Percentiles rank a stretch among this genome's conserved stretches.
These are phyloP conservation scores for Pluteus cervinus DNA, from an alignment of 768 basidiomycete species.

Conservation along the genomic window DNA sequence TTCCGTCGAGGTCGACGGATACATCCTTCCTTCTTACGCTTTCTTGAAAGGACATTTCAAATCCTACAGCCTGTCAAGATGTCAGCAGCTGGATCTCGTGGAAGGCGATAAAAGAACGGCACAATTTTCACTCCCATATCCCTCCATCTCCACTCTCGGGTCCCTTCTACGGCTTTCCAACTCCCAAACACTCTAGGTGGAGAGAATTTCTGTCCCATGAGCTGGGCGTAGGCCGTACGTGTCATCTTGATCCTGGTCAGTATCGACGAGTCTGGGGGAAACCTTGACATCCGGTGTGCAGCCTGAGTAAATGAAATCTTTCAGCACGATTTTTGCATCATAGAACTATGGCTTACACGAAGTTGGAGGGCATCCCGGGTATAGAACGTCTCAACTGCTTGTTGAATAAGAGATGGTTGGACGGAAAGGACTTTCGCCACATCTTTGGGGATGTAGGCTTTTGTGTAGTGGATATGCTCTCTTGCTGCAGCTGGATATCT, in stretches of 20 bases:
- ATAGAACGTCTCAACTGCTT: conserved; percentile 89
- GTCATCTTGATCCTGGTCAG: conserved; percentile 72
- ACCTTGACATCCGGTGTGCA: conserved; percentile 85
- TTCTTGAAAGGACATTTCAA: conserved; percentile 94
- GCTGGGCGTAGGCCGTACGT: conserved; percentile 89
- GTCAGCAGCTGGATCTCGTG: conserved; percentile 5
- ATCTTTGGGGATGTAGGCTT: conserved; percentile 74
- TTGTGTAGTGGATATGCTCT: conserved; percentile 70
- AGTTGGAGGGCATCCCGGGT: conserved; percentile 89
- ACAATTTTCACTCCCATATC: conserved; percentile 95
- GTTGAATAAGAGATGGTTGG: conserved; percentile 70
- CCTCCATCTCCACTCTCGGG: conserved; percentile 67
- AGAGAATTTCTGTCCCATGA: conserved; percentile 86
- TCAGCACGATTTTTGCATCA: neutral
- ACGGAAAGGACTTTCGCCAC: conserved; percentile 66
- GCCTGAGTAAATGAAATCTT: conserved; percentile 40
- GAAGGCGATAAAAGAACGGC: conserved; percentile 14
- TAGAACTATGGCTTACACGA: conserved; percentile 48
- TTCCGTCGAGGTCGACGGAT: conserved; percentile 27
- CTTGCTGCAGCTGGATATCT: conserved; percentile 69
- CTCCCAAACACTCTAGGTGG: conserved; percentile 86
- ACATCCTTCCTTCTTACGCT: conserved; percentile 52
- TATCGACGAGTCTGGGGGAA: conserved; percentile 65
- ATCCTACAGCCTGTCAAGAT: conserved; percentile 74
- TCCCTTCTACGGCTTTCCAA: conserved; percentile 58